Evolutionary conservation across 257 asterid genomes (phyloP).

Genomic region (Verbascum thapsus): DNA sequence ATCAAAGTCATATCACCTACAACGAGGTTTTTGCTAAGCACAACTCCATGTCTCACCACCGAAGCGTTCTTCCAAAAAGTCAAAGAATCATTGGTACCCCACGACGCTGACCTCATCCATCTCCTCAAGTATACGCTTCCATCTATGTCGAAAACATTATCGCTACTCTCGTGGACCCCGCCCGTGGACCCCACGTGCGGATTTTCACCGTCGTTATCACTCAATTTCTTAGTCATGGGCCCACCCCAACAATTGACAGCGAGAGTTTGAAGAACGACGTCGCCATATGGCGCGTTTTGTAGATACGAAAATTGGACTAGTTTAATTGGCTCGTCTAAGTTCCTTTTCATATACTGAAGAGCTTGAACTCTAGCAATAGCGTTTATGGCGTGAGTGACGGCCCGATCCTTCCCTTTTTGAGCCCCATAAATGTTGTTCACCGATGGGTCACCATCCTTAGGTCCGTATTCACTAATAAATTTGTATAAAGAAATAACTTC

Average conservation of each 20-base stretch:
- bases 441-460: conserved; percentile 67
- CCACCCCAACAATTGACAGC: conserved; percentile 96
- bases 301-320: conserved; percentile 76
- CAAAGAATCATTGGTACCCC: conserved; percentile 75
- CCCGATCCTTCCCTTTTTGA: conserved; percentile 70
- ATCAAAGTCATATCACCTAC: conserved; percentile 70
- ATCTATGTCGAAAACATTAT: conserved; percentile 70
- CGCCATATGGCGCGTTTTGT: conserved; percentile 78
- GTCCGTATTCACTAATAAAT: conserved; percentile 77
- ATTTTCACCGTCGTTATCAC: conserved; percentile 37
- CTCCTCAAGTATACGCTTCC: conserved; percentile 82
- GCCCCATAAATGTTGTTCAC: conserved; percentile 67
- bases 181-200: conserved; percentile 32
- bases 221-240: conserved; percentile 51
- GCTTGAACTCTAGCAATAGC: conserved; percentile 88
- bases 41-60: conserved; percentile 54
- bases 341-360: conserved; percentile 70
- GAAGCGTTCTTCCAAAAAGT: conserved; percentile 70
- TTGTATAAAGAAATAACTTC: conserved; percentile 73
- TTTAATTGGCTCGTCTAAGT: conserved; percentile 83
- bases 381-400: conserved; percentile 55
- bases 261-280: conserved; percentile 75
- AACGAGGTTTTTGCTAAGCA: conserved; percentile 73
- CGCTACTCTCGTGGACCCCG: conserved; percentile 49
- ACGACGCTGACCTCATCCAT: conserved; percentile 90